Percentiles rank a stretch among this genome's conserved stretches.
Conservation (phyloP, 305 asterid genomes). For the Fraxinus velutina region DNA sequence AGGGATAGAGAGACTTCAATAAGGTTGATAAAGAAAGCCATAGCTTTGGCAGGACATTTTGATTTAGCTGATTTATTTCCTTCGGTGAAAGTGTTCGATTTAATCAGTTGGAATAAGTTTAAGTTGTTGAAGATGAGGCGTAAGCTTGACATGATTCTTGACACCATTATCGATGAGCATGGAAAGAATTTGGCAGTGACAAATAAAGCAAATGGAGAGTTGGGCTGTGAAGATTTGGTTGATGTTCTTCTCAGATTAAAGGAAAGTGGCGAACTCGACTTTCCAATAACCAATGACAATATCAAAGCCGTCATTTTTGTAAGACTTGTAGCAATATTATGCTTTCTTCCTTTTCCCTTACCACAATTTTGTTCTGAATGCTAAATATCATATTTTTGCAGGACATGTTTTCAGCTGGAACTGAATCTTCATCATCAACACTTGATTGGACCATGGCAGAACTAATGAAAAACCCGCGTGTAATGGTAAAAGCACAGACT, state of each 20-base stretch:
- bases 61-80: constrained; percentile 29
- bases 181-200: neutral
- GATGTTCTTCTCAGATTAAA: neutral
- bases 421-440: neutral
- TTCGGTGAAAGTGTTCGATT: constrained; percentile 19
- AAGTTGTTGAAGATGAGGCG: constrained; percentile 6
- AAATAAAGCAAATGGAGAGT: neutral
- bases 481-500: neutral
- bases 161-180: constrained; percentile 23
- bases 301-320: neutral
- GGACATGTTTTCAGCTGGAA: neutral
- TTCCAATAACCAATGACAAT: neutral
- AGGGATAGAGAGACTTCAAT: constrained; percentile 14
- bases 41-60: constrained; percentile 15
- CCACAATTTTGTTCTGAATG: neutral
- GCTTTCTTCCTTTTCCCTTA: neutral
- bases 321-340: neutral
- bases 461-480: neutral
- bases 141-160: constrained; percentile 14
- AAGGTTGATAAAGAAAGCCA: neutral
- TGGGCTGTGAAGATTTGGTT: neutral
- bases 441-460: neutral
- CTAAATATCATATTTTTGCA: neutral
- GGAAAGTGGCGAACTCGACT: neutral
- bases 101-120: constrained; percentile 18